A percentile compares a stretch with the other conserved stretches of the same genome.
Conservation (phyloP, 257 asterid species). For the Primulina eburnea region DNA sequence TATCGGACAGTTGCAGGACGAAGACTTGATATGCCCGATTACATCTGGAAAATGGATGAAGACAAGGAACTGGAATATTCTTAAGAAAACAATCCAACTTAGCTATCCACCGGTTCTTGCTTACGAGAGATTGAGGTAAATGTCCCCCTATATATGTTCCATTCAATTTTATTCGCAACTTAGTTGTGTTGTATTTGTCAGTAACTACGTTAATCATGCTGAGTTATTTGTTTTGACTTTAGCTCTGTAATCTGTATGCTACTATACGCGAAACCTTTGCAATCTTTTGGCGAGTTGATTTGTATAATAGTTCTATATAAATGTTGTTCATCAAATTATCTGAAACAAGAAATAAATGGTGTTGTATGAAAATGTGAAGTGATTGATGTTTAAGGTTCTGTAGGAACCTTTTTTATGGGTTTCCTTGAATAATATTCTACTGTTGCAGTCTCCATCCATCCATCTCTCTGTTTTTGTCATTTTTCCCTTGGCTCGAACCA, state of each 20-base stretch:
- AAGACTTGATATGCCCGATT: slow-evolving; percentile 83
- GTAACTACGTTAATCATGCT: background rate
- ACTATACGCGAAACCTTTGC: background rate
- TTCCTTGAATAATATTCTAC: background rate
- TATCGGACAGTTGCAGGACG: slow-evolving; percentile 82
- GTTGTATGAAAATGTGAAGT: background rate
- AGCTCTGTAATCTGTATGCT: background rate
- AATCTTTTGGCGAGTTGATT: background rate
- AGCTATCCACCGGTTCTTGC: background rate
- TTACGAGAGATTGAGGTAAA: background rate
- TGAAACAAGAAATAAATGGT: background rate
- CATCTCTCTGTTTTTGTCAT: too few species aligned
- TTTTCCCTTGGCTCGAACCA: too few species aligned
- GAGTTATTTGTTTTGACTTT: background rate
- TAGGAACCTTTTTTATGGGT: background rate
- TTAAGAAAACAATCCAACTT: slow-evolving; percentile 27
- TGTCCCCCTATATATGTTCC: background rate
- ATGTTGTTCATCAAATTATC: background rate
- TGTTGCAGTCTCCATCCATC: background rate
- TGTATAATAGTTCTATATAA: background rate
- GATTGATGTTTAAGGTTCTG: background rate
- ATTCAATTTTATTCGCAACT: background rate
- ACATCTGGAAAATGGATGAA: slow-evolving; percentile 71
- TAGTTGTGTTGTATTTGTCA: background rate
- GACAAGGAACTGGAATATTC: slow-evolving; percentile 38